phyloP scores from a whole-genome alignment of 1,284 basidiomycete species.

The Inonotus obliquus region DNA sequence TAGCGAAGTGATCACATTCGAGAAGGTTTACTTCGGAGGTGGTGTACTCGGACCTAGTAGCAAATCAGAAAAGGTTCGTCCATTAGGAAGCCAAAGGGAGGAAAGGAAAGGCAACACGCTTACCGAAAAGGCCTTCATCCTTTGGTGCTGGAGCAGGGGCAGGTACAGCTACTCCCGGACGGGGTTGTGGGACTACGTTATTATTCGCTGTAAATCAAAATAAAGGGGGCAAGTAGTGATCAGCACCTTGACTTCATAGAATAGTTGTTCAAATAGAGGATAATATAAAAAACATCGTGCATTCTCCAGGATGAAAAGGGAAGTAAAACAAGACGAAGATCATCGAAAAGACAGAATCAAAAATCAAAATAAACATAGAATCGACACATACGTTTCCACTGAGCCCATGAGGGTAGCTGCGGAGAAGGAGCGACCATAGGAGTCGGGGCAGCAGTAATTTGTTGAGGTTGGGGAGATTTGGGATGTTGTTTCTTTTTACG shows the following conservation, averaged over 20 bases:
- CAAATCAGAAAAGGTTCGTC: not conserved
- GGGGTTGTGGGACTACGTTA: constrained; percentile 43
- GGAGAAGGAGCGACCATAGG: constrained; percentile 31
- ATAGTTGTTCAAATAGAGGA: constrained; percentile 4
- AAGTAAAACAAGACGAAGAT: not conserved
- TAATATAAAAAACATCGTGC: not conserved
- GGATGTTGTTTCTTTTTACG: constrained; percentile 34
- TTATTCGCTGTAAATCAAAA: constrained; percentile 47
- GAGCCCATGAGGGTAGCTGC: constrained; percentile 64
- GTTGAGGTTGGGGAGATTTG: constrained; percentile 35
- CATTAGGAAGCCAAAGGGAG: not conserved
- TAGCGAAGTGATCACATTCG: too few species aligned
- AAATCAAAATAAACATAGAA: not conserved
- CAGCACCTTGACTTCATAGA: not conserved
- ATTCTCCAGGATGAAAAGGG: not conserved
- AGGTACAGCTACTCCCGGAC: constrained; percentile 29
- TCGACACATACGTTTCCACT: constrained; percentile 60
- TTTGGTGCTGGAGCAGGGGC: constrained; percentile 40
- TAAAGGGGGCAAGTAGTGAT: not conserved
- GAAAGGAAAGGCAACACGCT: not conserved
- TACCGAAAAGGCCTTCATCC: constrained; percentile 60
- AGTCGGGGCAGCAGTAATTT: constrained; percentile 34
- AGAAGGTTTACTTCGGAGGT: constrained; percentile 15
- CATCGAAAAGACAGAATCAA: constrained; percentile 17
- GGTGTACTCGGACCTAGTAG: constrained; percentile 16